These are phyloP conservation scores for Xylaria sp. DNA, from an alignment of 2,329 filamentous ascomycete species.

Conservation along the genomic window DNA sequence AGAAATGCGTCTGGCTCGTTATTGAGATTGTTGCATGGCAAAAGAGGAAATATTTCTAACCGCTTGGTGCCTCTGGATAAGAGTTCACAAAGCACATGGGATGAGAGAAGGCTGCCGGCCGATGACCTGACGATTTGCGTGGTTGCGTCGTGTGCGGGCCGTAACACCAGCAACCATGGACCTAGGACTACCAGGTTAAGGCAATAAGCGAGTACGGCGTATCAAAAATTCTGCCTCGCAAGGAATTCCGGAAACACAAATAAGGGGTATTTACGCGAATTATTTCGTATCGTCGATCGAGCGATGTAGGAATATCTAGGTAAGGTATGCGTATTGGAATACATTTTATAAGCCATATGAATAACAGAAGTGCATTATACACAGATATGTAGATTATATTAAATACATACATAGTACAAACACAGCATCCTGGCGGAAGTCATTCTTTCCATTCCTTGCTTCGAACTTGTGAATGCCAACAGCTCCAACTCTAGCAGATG, in stretches of 20 bases:
- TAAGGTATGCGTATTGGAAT: not conserved
- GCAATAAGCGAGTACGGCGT: not conserved
- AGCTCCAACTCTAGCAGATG: conserved; percentile 49
- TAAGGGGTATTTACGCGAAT: too few species aligned
- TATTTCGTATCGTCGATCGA: not conserved
- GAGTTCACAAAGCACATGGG: not conserved
- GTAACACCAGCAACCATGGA: not conserved
- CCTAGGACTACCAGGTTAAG: not conserved
- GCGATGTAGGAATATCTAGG: too few species aligned
- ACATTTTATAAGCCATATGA: not conserved
- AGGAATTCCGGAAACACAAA: too few species aligned
- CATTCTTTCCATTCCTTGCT: not conserved
- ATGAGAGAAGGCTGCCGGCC: not conserved
- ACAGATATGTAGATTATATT: not conserved
- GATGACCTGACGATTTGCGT: not conserved
- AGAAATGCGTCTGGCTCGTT: not conserved
- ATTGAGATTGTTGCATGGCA: not conserved
- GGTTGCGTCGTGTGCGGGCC: not conserved
- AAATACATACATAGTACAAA: not conserved
- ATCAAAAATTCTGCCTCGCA: too few species aligned
- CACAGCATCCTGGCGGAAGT: not conserved
- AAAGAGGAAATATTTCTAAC: not conserved
- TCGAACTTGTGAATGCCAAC: not conserved
- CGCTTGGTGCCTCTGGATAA: not conserved
- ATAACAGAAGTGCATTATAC: not conserved